A percentile compares a stretch with the other conserved stretches of the same genome.
Evolutionary conservation across 192 early-diverging fungal species (phyloP).

Genomic region (Umbelopsis ramanniana): DNA sequence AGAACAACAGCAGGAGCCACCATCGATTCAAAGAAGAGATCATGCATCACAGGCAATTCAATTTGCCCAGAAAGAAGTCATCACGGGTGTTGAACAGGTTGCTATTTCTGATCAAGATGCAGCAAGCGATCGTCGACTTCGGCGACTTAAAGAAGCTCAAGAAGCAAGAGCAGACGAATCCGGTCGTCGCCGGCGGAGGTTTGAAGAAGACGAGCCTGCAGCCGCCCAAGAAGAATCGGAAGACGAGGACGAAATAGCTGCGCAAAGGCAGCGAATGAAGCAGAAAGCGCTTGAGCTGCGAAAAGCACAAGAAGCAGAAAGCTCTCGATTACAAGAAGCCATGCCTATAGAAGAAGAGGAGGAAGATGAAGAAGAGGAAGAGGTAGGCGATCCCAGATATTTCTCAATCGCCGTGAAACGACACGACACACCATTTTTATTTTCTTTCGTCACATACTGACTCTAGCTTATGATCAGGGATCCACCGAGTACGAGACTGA

Average conservation of each 20-base stretch:
- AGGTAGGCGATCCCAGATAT: neutral
- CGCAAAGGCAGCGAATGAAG: constrained; percentile 39
- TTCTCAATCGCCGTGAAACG: too few species aligned
- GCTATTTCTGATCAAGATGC: constrained; percentile 50
- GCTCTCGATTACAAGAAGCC: constrained; percentile 26
- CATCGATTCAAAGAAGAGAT: constrained; percentile 29
- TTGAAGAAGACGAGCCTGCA: constrained; percentile 30
- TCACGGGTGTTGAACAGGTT: constrained; percentile 47
- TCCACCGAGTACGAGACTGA: constrained; percentile 61
- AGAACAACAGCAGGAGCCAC: constrained; percentile 18
- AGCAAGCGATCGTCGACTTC: constrained; percentile 45
- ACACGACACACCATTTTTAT: neutral
- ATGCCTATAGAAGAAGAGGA: constrained; percentile 30
- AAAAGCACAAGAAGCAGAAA: constrained; percentile 39
- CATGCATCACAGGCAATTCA: constrained; percentile 22
- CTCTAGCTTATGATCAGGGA: constrained; percentile 8
- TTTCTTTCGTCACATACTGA: neutral
- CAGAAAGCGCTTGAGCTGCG: constrained; percentile 33
- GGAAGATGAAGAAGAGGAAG: constrained; percentile 40
- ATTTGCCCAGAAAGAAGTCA: constrained; percentile 42
- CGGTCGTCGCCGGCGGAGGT: constrained; percentile 36
- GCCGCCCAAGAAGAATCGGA: constrained; percentile 44
- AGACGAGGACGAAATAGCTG: constrained; percentile 55
- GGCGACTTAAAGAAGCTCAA: constrained; percentile 52
- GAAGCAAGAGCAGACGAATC: constrained; percentile 36